phyloP scores from a whole-genome alignment of 345 rosid species.

The Durio zibethinus region DNA sequence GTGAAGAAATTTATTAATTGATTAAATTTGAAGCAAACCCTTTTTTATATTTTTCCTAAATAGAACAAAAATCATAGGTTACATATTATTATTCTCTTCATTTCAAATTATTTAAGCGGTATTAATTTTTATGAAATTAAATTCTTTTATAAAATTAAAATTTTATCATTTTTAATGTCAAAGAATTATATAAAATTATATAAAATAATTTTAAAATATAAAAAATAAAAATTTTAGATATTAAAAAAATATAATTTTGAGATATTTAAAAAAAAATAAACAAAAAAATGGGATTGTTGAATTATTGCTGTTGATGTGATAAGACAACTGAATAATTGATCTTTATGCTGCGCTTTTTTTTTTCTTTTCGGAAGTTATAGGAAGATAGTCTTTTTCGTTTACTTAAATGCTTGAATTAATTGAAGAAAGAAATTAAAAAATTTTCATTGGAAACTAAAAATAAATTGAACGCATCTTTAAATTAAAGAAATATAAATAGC shows the following conservation, averaged over 20 bases:
- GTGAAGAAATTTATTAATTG: background rate
- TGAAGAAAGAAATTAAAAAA: background rate
- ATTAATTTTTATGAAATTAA: too few relatives aligned
- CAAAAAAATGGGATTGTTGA: background rate
- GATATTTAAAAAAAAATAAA: too few relatives aligned
- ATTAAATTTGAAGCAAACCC: background rate
- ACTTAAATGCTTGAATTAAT: background rate
- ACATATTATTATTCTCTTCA: too few relatives aligned
- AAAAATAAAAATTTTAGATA: too few relatives aligned
- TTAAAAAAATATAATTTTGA: too few relatives aligned
- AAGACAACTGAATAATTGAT: conserved; percentile 13
- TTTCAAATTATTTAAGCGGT: too few relatives aligned
- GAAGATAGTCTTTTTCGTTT: background rate
- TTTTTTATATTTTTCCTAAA: background rate
- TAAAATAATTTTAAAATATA: too few relatives aligned
- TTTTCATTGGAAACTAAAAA: background rate
- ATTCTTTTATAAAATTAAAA: too few relatives aligned
- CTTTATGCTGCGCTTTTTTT: conserved; percentile 12
- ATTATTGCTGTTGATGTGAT: conserved; percentile 21
- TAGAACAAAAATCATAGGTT: background rate
- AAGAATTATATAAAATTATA: too few relatives aligned
- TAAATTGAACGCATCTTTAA: background rate
- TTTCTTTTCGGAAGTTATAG: background rate
- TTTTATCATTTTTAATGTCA: too few relatives aligned
- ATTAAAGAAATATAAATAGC: background rate